Percentiles rank a stretch among this genome's conserved stretches.
Conservation (phyloP, 192 early-diverging fungal genomes). For the Geranomyces michiganensis region DNA sequence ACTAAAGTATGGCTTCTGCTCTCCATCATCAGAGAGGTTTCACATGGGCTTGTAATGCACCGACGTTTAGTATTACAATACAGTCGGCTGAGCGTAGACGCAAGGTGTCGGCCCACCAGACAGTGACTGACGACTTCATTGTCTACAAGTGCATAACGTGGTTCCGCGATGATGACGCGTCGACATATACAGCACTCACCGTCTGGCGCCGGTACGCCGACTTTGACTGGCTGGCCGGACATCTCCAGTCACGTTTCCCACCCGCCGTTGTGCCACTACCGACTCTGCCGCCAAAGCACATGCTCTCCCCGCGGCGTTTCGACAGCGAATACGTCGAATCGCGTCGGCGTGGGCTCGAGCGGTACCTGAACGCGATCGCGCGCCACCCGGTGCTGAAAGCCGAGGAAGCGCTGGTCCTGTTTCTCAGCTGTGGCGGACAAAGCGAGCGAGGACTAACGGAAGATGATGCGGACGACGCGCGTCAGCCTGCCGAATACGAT, state of each 20-base stretch:
- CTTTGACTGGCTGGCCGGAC: conserved; percentile 32
- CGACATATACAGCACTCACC: conserved; percentile 1
- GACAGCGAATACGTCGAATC: conserved; percentile 19
- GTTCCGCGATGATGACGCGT: conserved; percentile 22
- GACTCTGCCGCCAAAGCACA: conserved; percentile 18
- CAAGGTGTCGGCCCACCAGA: conserved; percentile 18
- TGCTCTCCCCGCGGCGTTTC: conserved; percentile 3
- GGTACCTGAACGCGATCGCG: conserved; percentile 18
- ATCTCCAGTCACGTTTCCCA: conserved; percentile 24
- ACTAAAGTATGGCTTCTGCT: no score
- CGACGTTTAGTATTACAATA: conserved; percentile 20
- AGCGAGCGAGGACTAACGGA: not conserved
- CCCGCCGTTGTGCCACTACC: conserved; percentile 20
- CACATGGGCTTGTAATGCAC: conserved; percentile 6
- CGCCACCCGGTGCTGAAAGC: conserved; percentile 23
- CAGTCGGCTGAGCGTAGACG: conserved; percentile 20
- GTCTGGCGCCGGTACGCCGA: conserved; percentile 33
- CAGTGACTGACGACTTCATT: conserved; percentile 28
- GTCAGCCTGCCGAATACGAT: not conserved
- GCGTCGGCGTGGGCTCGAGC: conserved; percentile 23
- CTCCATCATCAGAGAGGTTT: conserved; percentile 10
- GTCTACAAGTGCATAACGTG: conserved; percentile 22
- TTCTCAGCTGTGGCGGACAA: conserved; percentile 30
- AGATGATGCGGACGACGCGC: conserved; percentile 3
- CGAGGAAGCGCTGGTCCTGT: conserved; percentile 29